Conservation (phyloP, 2,329 filamentous ascomycete genomes). For the Trichoderma atrobrunneum region DNA sequence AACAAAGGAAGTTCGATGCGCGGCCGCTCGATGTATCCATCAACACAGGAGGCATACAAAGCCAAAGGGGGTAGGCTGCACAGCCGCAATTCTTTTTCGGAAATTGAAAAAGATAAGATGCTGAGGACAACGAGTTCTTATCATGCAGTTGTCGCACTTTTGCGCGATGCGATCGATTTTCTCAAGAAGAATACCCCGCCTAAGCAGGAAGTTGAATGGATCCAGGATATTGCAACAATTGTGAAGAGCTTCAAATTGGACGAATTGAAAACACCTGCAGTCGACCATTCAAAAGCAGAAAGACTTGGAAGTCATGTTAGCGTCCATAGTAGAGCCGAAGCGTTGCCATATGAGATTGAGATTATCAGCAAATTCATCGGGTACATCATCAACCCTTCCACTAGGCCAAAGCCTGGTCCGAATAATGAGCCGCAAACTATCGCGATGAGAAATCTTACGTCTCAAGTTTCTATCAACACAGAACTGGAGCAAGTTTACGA, state of each 20-base stretch:
- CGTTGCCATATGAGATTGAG: neutral
- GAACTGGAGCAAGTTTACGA: neutral
- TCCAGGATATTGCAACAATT: neutral
- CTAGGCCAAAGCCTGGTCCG: neutral
- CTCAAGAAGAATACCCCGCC: slow-evolving; percentile 1
- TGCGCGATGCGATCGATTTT: slow-evolving; percentile 3
- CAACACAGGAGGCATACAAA: slow-evolving; percentile 12
- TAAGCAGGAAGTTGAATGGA: slow-evolving; percentile 13
- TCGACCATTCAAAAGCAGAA: neutral
- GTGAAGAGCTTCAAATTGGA: neutral
- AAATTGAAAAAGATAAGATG: slow-evolving; percentile 1
- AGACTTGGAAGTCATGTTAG: neutral
- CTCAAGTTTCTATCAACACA: neutral
- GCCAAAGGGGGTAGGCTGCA: neutral
- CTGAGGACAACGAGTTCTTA: neutral
- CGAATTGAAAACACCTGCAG: neutral
- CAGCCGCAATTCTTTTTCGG: neutral
- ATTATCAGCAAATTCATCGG: slow-evolving; percentile 6
- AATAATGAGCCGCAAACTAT: neutral
- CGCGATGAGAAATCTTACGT: neutral
- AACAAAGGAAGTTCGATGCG: slow-evolving; percentile 17
- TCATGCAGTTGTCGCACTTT: neutral
- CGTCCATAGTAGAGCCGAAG: neutral
- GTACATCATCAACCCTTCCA: neutral
- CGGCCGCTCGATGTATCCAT: slow-evolving; percentile 19